Percentiles rank a stretch among this genome's conserved stretches.
Evolutionary conservation across 2,329 filamentous ascomycete genomes (phyloP).

Genomic region (Paecilomyces formosus): DNA sequence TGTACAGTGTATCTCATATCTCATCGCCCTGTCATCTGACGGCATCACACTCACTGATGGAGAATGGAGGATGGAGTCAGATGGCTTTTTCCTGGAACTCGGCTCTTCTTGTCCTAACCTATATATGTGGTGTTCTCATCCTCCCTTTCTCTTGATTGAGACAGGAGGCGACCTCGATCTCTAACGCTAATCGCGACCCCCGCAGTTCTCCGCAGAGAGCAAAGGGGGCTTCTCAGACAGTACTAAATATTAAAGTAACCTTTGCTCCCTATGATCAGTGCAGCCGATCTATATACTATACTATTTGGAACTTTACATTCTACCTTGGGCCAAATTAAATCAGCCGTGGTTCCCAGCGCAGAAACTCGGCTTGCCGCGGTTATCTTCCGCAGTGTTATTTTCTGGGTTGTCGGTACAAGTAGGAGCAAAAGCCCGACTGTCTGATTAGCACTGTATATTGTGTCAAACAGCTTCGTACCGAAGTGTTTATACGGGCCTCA

Average conservation of each 20-base stretch:
- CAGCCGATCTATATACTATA: neutral
- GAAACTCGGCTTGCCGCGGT: neutral
- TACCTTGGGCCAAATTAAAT: neutral
- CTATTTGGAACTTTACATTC: neutral
- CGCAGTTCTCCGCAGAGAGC: constrained; percentile 1
- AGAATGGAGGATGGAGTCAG: neutral
- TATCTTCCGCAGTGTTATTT: neutral
- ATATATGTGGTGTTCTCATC: neutral
- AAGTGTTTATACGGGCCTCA: neutral
- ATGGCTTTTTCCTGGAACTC: neutral
- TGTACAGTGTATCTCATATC: neutral
- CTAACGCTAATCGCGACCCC: neutral
- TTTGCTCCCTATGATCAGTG: neutral
- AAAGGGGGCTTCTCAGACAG: neutral
- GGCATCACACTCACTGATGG: constrained; percentile 10
- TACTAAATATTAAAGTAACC: neutral
- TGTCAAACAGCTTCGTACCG: neutral
- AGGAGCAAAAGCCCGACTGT: neutral
- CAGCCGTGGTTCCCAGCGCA: neutral
- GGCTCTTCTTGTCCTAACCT: neutral
- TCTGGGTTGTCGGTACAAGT: neutral
- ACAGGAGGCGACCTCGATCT: neutral
- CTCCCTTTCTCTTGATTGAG: neutral
- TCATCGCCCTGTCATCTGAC: constrained; percentile 14
- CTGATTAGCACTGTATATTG: neutral